A percentile compares a stretch with the other conserved stretches of the same genome.
Evolutionary conservation across 768 basidiomycete genomes (phyloP).

Genomic region (Boletus sp.): DNA sequence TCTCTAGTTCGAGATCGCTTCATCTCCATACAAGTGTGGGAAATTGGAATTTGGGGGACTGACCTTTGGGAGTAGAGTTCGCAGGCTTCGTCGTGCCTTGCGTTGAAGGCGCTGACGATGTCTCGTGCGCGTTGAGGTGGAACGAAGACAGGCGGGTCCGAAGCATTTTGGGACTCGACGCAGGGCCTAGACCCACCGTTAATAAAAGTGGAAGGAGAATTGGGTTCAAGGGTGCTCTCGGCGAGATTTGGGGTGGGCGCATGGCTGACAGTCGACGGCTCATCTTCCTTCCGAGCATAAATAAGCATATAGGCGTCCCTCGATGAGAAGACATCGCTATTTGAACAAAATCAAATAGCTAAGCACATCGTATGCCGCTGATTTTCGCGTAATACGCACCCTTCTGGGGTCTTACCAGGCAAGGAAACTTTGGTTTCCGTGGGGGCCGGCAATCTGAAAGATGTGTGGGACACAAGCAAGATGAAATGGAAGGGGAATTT

Average conservation of each 20-base stretch:
- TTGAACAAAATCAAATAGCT: slow-evolving; percentile 20
- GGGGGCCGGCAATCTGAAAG: slow-evolving; percentile 21
- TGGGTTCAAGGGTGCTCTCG: slow-evolving; percentile 16
- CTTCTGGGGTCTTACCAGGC: slow-evolving; percentile 44
- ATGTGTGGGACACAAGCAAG: slow-evolving; percentile 5
- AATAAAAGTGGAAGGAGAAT: slow-evolving; percentile 14
- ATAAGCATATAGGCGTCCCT: slow-evolving; percentile 96
- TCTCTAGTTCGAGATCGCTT: slow-evolving; percentile 37
- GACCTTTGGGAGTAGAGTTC: slow-evolving; percentile 48
- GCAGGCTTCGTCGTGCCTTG: slow-evolving; percentile 52
- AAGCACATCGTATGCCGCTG: slow-evolving; percentile 41
- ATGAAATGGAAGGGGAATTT: slow-evolving; percentile 18
- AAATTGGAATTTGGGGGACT: slow-evolving; percentile 25
- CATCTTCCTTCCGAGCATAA: slow-evolving; percentile 55
- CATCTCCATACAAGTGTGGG: slow-evolving; percentile 15
- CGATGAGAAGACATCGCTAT: slow-evolving; percentile 56
- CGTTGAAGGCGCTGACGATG: slow-evolving; percentile 56
- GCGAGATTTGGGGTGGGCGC: slow-evolving; percentile 16
- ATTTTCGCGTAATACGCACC: slow-evolving; percentile 76
- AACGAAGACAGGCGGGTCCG: slow-evolving; percentile 26
- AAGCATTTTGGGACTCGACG: slow-evolving; percentile 5
- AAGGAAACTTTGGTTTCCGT: slow-evolving; percentile 22
- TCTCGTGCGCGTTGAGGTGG: slow-evolving; percentile 58
- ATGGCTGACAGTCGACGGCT: slow-evolving; percentile 11
- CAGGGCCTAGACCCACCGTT: slow-evolving; percentile 21